Base-by-base conservation (phyloP, 805 yeast species). In the Kodamaea laetipori region DNA sequence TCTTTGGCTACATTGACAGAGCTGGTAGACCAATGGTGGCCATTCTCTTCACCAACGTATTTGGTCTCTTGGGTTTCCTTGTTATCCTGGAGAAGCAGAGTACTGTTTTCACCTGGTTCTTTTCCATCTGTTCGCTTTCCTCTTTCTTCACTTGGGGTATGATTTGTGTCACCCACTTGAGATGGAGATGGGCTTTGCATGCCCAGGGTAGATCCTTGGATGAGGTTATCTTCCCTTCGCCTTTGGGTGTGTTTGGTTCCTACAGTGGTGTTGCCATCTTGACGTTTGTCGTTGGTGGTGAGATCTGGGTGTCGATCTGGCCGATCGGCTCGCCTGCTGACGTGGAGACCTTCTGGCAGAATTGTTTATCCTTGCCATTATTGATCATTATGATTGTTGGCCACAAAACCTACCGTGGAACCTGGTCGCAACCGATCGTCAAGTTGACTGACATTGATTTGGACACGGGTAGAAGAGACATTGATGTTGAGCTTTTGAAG, bases 271-370 rank as follows among this genome's bases (percentile, higher is more conserved):
- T 63, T 39, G 34, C 63, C 28, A 53, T 69, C 24, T 61, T 67
- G 50, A 23, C 57, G 3, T 58, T 67, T 27, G 57, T 69, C 44
- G 63, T 70, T 24, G 53, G 58, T 30, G 69, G 71, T 18, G 67
- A 66, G 47, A 54, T 70, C 41, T 70, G 72, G 66, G 60, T 67
- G 4, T 63, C 76, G 2, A 53, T 69, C 41, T 69, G 57, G 57
- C 75, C 75, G 28, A 58, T 62, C 37, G 43, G 50, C 13, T 61
- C 63, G 12, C 49, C 50, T 28, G 63, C 71, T 12, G 52, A 43
- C 45, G 73, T 68, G 8, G 55, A 52, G 24, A 59, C 58, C 4
- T 80, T 80, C 61, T 77, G 80, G 68, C 67, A 78, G 55, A 62
- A 72, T 45, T 79, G 80, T 61, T 57, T 78, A 47, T 57, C 62